Percentiles rank a stretch among this genome's conserved stretches.
Evolutionary conservation across 2,329 filamentous ascomycete species (phyloP).

Genomic region (Nothophoma quercina): DNA sequence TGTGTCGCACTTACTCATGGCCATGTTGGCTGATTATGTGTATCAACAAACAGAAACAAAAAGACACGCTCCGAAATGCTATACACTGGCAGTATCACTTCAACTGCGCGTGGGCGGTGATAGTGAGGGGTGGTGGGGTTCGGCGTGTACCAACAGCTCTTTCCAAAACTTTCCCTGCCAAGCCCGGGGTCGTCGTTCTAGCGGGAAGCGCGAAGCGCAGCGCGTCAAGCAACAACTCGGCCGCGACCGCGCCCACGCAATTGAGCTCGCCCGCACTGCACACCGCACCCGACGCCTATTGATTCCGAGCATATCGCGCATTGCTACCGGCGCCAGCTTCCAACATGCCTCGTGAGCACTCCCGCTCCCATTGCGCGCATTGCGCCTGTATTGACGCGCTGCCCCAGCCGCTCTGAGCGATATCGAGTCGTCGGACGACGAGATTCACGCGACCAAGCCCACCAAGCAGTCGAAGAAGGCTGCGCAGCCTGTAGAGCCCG

Average conservation of each 20-base stretch:
- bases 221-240: constrained; percentile 1
- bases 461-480: constrained; percentile 23
- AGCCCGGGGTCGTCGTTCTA: constrained; percentile 22
- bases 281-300: constrained; percentile 12
- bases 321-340: constrained; percentile 20
- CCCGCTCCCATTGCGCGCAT: constrained; percentile 15
- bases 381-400: constrained; percentile 24
- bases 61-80: constrained; percentile 5
- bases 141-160: constrained; percentile 31
- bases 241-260: constrained; percentile 14
- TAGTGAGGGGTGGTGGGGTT: constrained; percentile 40
- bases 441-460: constrained; percentile 37
- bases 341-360: constrained; percentile 47
- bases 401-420: constrained; percentile 51
- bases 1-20: constrained; percentile 53
- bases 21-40: constrained; percentile 36
- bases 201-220: constrained; percentile 11
- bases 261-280: constrained; percentile 10
- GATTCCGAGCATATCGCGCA: not conserved
- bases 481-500: constrained; percentile 22
- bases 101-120: constrained; percentile 17
- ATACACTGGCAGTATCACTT: constrained; percentile 11
- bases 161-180: constrained; percentile 39
- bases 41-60: constrained; percentile 2
- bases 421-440: constrained; percentile 47